Evolutionary conservation across 345 rosid genomes (phyloP), one percentile per base, ranked within the genome.

Genomic region (Lenwebbia sp.): DNA sequence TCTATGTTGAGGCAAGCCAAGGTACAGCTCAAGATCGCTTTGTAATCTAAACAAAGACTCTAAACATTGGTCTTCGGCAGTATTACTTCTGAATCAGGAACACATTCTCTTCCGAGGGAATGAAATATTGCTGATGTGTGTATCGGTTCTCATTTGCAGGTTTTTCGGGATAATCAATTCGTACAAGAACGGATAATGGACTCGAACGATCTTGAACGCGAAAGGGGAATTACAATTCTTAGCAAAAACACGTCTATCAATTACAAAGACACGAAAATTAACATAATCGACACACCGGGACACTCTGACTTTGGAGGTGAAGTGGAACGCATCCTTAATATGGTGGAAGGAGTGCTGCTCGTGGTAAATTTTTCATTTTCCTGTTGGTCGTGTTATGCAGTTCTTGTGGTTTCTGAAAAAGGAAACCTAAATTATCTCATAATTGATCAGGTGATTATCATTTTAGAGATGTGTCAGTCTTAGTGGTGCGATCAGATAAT

Each of bases 251-350:
- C 99, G 2, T 97, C 99, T 47, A 96, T 96, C 65, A 92, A 96
- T 82, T 97, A 92, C n/a, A 95, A 95, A 89, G 98, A 94, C 44
- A 91, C 95, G 1, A 97, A 97, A 88, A 93, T 97, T 54, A 97
- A 97, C 89, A 95, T 97, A 55, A 97, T 97, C 74, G 99, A 96
- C 91, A 97, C 99, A 84, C 99, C 99, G 12, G 99, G 99, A 44
- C 99, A 97, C 87, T 97, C 99, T 56, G 99, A 97, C 90, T 97
- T 97, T 90, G 99, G 99, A 54, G 99, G 99, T 89, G 99, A 97
- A 94, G 99, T 97, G 88, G 99, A 97, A 86, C 98, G 99, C 70
- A 95, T 97, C 86, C 94, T 97, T 90, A 96, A 97, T 92, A 97
- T 97, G 99, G 99, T 97, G 55, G 99, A 97, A 89, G 99, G 99